Evolutionary conservation across 768 basidiomycete genomes (phyloP), one percentile per base, ranked within the genome.

Genomic region (Boletus subparvulus): DNA sequence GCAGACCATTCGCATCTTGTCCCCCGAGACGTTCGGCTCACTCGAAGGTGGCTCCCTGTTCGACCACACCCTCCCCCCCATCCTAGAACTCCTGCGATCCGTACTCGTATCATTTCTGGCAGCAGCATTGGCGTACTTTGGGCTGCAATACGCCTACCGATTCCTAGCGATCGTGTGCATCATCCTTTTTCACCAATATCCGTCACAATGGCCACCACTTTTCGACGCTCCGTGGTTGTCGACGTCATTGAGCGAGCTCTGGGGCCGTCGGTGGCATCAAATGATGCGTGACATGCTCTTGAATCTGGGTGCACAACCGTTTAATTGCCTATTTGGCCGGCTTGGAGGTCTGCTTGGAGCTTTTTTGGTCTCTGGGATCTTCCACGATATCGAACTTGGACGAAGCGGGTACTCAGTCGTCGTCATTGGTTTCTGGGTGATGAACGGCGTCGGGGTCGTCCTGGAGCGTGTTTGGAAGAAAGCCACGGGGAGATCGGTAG

Each of bases 201-300:
- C 79, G 0, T 71, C 72, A 1, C 75, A 83, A 49, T 88, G 85
- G 84, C 87, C 86, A 0, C 86, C 84, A 0, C 53, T 83, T 4
- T 87, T 87, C 69, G 69, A 80, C 49, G 41, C 71, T 10, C 88
- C 87, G 3, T 88, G 81, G 80, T 47, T 64, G 19, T 68, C 83
- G 10, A 81, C 80, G 3, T 87, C 85, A 11, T 63, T 89, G 46
- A 72, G 74, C 43, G 80, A 87, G 6, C 81, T 86, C 50, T 90
- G 88, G 88, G 74, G 79, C 0, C 68, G 60, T 46, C 74, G 83
- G 28, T 89, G 87, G 87, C 88, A 90, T 62, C 86, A 87, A 55
- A 54, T 83, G 16, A 83, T 88, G 66, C 78, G 86, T 4, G 77
- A 83, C 47, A 64, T 74, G 33, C 83, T 89, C 58, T 65, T 85